phyloP scores from a whole-genome alignment of 2,329 filamentous ascomycete species.

The Diaporthe citri region DNA sequence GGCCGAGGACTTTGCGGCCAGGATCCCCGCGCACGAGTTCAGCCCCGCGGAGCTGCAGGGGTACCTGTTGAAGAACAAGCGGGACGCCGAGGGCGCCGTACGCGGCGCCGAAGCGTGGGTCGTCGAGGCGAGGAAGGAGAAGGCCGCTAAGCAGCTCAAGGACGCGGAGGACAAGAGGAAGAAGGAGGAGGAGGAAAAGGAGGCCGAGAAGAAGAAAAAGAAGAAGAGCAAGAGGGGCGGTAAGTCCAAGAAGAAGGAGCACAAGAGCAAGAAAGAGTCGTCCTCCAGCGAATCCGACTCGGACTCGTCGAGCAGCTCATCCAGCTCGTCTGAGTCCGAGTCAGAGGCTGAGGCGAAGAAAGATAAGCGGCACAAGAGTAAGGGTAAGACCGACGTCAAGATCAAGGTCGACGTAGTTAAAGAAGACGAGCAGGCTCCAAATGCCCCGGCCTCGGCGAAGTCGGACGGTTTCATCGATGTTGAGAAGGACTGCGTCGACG shows the following conservation, averaged over 20 bases:
- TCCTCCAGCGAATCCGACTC: constrained; percentile 29
- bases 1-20: constrained; percentile 61
- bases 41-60: constrained; percentile 73
- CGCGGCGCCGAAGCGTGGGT: constrained; percentile 63
- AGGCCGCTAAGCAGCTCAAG: constrained; percentile 59
- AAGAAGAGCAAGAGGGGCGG: constrained; percentile 43
- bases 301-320: constrained; percentile 34
- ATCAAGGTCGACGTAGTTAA: constrained; percentile 17
- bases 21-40: constrained; percentile 68
- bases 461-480: constrained; percentile 41
- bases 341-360: constrained; percentile 38
- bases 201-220: constrained; percentile 47
- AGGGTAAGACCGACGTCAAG: constrained; percentile 30
- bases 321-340: constrained; percentile 36
- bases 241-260: constrained; percentile 47
- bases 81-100: constrained; percentile 62
- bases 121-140: constrained; percentile 61
- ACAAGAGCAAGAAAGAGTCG: constrained; percentile 37
- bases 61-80: constrained; percentile 68
- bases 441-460: constrained; percentile 22
- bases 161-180: constrained; percentile 57
- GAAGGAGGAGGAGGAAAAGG: constrained; percentile 52
- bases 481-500: constrained; percentile 36
- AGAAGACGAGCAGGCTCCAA: not conserved
- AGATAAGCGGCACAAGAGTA: constrained; percentile 42